phyloP scores from a whole-genome alignment of 2,329 filamentous ascomycete genomes.

The Macrophomina phaseolina region DNA sequence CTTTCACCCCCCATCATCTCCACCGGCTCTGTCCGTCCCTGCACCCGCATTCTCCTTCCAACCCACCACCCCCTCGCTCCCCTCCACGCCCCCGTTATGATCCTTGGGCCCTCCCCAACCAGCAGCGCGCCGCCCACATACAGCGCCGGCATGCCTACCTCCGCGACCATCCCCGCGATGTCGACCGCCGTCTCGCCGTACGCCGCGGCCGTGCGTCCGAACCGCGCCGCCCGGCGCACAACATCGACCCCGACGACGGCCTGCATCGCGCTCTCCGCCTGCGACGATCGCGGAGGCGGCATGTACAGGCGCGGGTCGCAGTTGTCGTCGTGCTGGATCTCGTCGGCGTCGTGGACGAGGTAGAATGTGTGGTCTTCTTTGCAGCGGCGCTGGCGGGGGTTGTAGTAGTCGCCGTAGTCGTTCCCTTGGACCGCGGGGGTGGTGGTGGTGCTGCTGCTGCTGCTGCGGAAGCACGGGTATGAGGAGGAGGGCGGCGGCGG shows the following conservation, averaged over 20 bases:
- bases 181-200: no score
- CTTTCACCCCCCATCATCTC: no score
- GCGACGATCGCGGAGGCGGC: no score
- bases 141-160: no score
- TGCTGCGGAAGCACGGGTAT: neutral
- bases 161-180: no score
- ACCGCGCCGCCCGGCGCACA: no score
- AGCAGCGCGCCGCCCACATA: no score
- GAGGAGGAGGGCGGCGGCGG: no score
- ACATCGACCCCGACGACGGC: no score
- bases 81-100: neutral
- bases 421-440: neutral
- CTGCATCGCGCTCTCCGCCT: neutral
- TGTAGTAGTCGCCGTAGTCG: neutral
- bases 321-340: neutral
- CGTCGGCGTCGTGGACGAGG: neutral
- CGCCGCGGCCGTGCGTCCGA: no score
- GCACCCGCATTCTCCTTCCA: neutral
- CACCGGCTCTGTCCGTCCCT: no score
- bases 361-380: neutral
- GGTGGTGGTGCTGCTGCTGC: neutral
- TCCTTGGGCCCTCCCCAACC: neutral
- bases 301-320: neutral
- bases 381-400: neutral
- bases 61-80: neutral